Conservation (phyloP, 495 filamentous ascomycete species). For the Xylaria sp. region DNA sequence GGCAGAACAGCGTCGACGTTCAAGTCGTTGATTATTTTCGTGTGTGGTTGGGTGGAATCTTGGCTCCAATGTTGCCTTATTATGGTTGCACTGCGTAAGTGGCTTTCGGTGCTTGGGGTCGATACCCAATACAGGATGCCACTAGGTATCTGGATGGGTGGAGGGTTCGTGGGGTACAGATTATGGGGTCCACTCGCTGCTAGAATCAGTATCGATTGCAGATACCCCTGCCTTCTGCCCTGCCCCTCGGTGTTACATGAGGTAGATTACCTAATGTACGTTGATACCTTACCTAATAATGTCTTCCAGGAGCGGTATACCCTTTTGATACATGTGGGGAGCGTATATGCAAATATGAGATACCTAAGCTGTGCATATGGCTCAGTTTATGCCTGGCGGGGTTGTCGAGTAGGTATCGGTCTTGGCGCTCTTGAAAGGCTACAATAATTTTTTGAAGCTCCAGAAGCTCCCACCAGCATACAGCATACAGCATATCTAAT, state of each 20-base stretch:
- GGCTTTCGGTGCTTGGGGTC: background rate
- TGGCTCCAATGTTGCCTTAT: background rate
- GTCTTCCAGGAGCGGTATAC: no score
- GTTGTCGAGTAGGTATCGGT: no score
- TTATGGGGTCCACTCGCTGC: no score
- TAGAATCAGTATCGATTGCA: no score
- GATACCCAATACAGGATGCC: no score
- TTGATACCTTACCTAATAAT: no score
- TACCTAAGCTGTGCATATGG: background rate
- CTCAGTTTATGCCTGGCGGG: background rate
- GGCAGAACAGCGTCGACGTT: background rate
- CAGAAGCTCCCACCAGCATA: conserved; percentile 24
- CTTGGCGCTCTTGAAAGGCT: conserved; percentile 31
- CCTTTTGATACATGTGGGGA: background rate
- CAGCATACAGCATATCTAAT: no score
- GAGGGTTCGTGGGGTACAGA: no score
- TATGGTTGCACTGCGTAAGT: background rate
- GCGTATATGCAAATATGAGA: background rate
- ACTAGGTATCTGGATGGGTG: no score
- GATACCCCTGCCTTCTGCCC: no score
- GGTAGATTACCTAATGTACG: no score
- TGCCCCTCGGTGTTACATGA: no score
- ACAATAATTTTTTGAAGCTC: conserved; percentile 43
- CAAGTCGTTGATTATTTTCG: background rate
- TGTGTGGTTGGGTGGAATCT: background rate